Conservation (phyloP, 805 yeast species). For the Blastobotrys parvus region DNA sequence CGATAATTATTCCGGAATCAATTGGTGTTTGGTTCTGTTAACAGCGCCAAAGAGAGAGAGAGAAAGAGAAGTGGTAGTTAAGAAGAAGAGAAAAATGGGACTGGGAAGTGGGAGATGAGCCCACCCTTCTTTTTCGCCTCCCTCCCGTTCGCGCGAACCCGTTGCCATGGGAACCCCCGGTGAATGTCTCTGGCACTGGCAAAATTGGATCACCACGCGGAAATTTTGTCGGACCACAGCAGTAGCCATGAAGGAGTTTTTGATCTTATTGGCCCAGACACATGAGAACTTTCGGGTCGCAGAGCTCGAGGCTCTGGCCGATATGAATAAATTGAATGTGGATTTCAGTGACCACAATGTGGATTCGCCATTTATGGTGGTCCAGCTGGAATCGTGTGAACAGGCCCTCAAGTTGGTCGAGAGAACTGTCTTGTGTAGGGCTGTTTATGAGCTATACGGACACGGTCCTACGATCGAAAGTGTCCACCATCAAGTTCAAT, state of each 20-base stretch:
- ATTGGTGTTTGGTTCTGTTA: too few relatives aligned
- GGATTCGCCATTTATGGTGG: conserved; percentile 58
- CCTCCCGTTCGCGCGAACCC: too few relatives aligned
- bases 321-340: conserved; percentile 43
- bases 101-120: too few relatives aligned
- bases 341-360: conserved; percentile 55
- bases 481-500: conserved; percentile 46
- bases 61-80: too few relatives aligned
- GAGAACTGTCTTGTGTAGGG: conserved; percentile 62
- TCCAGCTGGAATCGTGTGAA: conserved; percentile 56
- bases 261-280: conserved; percentile 79
- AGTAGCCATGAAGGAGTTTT: conserved; percentile 35
- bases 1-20: too few relatives aligned
- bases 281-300: conserved; percentile 72
- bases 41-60: too few relatives aligned
- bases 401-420: conserved; percentile 56
- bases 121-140: too few relatives aligned
- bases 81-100: too few relatives aligned
- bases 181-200: too few relatives aligned
- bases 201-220: too few relatives aligned
- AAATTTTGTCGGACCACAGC: too few relatives aligned
- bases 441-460: conserved; percentile 84
- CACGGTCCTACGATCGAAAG: conserved; percentile 46
- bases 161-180: too few relatives aligned
- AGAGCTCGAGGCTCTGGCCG: conserved; percentile 80